phyloP scores from a whole-genome alignment of 1,284 basidiomycete genomes.

The Ustanciosporium gigantosporum region DNA sequence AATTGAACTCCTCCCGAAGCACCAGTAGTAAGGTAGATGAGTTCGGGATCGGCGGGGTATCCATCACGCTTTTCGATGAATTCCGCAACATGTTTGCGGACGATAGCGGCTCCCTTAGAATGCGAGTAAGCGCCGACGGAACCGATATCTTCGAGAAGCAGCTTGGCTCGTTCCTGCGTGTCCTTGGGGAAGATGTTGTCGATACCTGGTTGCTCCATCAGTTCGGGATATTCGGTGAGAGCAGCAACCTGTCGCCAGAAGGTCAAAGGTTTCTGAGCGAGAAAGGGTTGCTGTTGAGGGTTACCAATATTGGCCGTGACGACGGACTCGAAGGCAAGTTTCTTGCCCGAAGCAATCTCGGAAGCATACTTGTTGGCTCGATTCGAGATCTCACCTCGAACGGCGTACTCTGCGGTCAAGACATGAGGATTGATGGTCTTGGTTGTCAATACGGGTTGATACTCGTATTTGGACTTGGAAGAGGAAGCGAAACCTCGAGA shows the following conservation, averaged over 20 bases:
- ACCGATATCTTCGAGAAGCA: constrained; percentile 82
- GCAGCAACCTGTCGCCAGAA: constrained; percentile 90
- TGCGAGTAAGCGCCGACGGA: constrained; percentile 95
- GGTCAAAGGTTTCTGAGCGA: constrained; percentile 90
- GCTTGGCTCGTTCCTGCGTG: constrained; percentile 78
- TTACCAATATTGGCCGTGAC: constrained; percentile 98
- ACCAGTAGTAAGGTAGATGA: constrained; percentile 91
- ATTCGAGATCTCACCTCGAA: constrained; percentile 92
- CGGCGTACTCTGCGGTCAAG: constrained; percentile 89
- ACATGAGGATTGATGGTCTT: constrained; percentile 74
- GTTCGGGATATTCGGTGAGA: constrained; percentile 85
- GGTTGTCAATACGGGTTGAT: constrained; percentile 61
- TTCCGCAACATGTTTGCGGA: constrained; percentile 83
- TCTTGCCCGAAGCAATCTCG: constrained; percentile 61
- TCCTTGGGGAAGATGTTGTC: constrained; percentile 77
- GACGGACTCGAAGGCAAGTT: constrained; percentile 81
- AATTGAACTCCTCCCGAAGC: constrained; percentile 90
- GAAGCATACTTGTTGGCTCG: constrained; percentile 76
- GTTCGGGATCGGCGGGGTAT: constrained; percentile 77
- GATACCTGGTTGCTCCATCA: constrained; percentile 74
- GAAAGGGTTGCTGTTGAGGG: constrained; percentile 84
- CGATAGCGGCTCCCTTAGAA: constrained; percentile 86
- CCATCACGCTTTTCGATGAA: constrained; percentile 71
- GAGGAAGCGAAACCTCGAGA: constrained; percentile 26
- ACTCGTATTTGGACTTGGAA: constrained; percentile 51